A percentile compares a stretch with the other conserved stretches of the same genome.
These are phyloP conservation scores for Ceratocystis smalleyi DNA, from an alignment of 2,329 filamentous ascomycete species.

Conservation along the genomic window DNA sequence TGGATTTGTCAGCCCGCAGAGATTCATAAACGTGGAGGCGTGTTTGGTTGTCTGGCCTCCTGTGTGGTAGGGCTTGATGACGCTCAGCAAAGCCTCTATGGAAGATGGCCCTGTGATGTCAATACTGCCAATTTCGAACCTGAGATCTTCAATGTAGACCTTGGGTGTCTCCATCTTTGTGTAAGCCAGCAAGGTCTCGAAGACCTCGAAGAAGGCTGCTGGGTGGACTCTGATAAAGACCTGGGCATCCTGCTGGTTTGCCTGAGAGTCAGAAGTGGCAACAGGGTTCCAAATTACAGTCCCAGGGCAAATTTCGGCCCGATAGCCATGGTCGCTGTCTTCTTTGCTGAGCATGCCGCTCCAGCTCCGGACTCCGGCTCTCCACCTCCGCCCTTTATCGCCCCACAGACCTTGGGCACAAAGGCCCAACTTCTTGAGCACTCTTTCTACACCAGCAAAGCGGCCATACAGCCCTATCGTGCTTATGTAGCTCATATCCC, in stretches of 20 bases:
- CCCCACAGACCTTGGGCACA: slow-evolving; percentile 46
- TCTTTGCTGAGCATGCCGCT: slow-evolving; percentile 37
- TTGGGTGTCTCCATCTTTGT: slow-evolving; percentile 45
- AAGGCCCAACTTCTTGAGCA: slow-evolving; percentile 52
- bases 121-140: slow-evolving; percentile 50
- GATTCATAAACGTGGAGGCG: slow-evolving; percentile 33
- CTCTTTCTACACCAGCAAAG: slow-evolving; percentile 44
- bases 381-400: slow-evolving; percentile 55
- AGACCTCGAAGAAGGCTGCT: slow-evolving; percentile 56
- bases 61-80: slow-evolving; percentile 40
- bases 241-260: slow-evolving; percentile 20
- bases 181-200: slow-evolving; percentile 44
- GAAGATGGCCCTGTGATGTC: slow-evolving; percentile 52
- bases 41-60: slow-evolving; percentile 26
- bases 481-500: slow-evolving; percentile 91
- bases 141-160: slow-evolving; percentile 50
- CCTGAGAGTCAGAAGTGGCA: background rate
- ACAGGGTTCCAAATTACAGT: slow-evolving; percentile 59
- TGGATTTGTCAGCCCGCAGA: slow-evolving; percentile 49
- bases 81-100: slow-evolving; percentile 58
- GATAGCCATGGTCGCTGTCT: slow-evolving; percentile 26
- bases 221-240: slow-evolving; percentile 68
- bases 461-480: slow-evolving; percentile 65
- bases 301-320: slow-evolving; percentile 52
- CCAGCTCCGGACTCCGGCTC: slow-evolving; percentile 35